Evolutionary conservation across 768 basidiomycete genomes (phyloP), one percentile per base, ranked within the genome.

Genomic region (Mycena olivaceomarginata): DNA sequence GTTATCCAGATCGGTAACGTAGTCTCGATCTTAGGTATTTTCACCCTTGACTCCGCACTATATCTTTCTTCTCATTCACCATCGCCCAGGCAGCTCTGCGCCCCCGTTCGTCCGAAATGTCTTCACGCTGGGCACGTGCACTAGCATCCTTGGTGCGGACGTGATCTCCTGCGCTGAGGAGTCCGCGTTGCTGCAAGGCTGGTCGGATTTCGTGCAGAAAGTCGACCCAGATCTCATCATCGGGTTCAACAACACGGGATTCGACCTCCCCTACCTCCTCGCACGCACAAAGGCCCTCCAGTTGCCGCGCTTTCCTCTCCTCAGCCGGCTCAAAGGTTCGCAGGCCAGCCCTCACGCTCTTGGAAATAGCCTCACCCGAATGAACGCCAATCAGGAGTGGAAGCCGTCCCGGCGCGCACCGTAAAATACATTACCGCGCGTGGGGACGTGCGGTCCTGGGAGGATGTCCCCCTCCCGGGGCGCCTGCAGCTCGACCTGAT

Each of bases 1-100:
- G 79, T 81, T 15, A 71, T 80, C 40, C 81, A 81, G 43, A 82
- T 82, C 43, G 67, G 77, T 5, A 77, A 76, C 69, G 75, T 82
- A 65, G 60, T 81, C n/a, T 74, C 71, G n/a, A 51, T 51, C 37
- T 40, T 66, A 37, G 77, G 78, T 77, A 56, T 57, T 48, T 43
- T 46, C 37, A 22, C 12, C 31, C 43, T 20, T 15, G 15, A 12
- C 40, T 1, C 60, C 3, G 31, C 31, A 31, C 8, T 20, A 53
- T 15, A 25, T 57, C 25, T 65, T 10, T 12, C 2, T 8, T 3
- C 25, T 53, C 63, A 63, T 41, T 8, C 12, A 67, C 53, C 48
- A 15, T 67, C 72, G 25, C 15, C 16, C 62, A 79, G 66, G 77
- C 60, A 16, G 65, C 37, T 16, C 39, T 4, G 22, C 37, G n/a